These are phyloP conservation scores for Fusarium nurragi DNA, from an alignment of 2,329 filamentous ascomycete genomes.

Conservation along the genomic window DNA sequence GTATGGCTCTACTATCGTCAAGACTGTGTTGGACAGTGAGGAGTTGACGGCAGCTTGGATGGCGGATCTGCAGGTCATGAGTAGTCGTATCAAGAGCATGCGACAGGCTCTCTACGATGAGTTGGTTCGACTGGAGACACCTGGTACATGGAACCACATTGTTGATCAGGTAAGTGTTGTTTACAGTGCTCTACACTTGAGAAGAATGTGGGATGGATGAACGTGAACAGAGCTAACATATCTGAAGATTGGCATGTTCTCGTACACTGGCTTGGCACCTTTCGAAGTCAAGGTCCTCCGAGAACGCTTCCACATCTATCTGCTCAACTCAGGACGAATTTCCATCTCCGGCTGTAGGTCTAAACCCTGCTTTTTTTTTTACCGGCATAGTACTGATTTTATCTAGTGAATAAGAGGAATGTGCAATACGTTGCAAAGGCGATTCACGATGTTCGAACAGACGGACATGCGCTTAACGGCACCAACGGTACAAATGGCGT, in stretches of 20 bases:
- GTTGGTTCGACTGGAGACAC: slow-evolving; percentile 85
- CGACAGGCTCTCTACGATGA: slow-evolving; percentile 78
- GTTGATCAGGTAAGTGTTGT: slow-evolving; percentile 67
- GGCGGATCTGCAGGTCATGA: slow-evolving; percentile 90
- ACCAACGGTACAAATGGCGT: slow-evolving; percentile 12
- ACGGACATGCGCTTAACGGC: slow-evolving; percentile 4
- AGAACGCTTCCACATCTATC: slow-evolving; percentile 78
- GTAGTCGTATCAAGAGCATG: slow-evolving; percentile 92
- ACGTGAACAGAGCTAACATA: neutral
- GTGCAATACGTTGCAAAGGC: slow-evolving; percentile 92
- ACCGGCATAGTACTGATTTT: slow-evolving; percentile 55
- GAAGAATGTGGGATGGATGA: too few species aligned
- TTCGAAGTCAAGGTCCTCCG: slow-evolving; percentile 75
- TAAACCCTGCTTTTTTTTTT: slow-evolving; percentile 54
- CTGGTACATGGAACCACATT: slow-evolving; percentile 94
- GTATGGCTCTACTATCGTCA: slow-evolving; percentile 89
- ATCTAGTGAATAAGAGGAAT: slow-evolving; percentile 62
- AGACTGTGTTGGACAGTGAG: slow-evolving; percentile 82
- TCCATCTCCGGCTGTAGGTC: slow-evolving; percentile 36
- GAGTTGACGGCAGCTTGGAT: slow-evolving; percentile 89
- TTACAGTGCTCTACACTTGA: accelerated
- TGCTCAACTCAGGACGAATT: slow-evolving; percentile 51
- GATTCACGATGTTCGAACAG: slow-evolving; percentile 73
- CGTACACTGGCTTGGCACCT: slow-evolving; percentile 82
- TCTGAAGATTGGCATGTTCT: slow-evolving; percentile 94